Percentiles rank a stretch among this genome's conserved stretches.
These are phyloP conservation scores for Mercurialis annua DNA, from an alignment of 345 rosid genomes.

Conservation along the genomic window DNA sequence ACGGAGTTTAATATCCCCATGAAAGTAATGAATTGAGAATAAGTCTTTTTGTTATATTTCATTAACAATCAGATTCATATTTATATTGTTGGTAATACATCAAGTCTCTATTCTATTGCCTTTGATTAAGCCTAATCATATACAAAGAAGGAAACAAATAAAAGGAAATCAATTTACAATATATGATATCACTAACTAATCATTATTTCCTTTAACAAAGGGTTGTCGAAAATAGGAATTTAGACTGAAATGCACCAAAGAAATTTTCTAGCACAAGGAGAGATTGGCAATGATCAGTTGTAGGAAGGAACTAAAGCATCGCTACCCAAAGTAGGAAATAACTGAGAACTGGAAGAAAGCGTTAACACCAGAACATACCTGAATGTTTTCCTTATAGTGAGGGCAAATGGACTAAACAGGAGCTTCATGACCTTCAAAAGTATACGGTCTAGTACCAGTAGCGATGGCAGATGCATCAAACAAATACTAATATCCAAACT, in stretches of 20 bases:
- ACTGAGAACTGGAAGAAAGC: not conserved
- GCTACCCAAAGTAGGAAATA: not conserved
- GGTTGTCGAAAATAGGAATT: conserved; percentile 90
- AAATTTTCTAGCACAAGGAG: conserved; percentile 22
- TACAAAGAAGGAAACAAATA: not conserved
- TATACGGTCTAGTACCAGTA: conserved; percentile 60
- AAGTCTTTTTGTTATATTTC: too few relatives aligned
- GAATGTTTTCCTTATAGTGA: conserved; percentile 83
- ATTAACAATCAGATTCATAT: too few relatives aligned
- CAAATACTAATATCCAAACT: conserved; percentile 81
- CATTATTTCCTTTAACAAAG: not conserved
- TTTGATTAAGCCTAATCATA: not conserved
- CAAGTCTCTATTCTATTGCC: not conserved
- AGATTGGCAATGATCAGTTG: not conserved
- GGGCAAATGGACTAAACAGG: conserved; percentile 89
- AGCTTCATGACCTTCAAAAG: conserved; percentile 90
- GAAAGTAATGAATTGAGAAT: too few relatives aligned
- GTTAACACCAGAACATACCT: conserved; percentile 37
- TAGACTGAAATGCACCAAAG: conserved; percentile 23
- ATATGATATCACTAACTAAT: not conserved
- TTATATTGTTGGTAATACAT: not conserved
- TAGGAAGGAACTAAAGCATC: conserved; percentile 8
- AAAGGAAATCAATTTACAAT: not conserved
- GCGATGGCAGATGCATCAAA: conserved; percentile 79
- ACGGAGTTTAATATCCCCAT: not conserved